Evolutionary conservation across 768 basidiomycete species (phyloP).

Genomic region (Auriscalpium microsporum): DNA sequence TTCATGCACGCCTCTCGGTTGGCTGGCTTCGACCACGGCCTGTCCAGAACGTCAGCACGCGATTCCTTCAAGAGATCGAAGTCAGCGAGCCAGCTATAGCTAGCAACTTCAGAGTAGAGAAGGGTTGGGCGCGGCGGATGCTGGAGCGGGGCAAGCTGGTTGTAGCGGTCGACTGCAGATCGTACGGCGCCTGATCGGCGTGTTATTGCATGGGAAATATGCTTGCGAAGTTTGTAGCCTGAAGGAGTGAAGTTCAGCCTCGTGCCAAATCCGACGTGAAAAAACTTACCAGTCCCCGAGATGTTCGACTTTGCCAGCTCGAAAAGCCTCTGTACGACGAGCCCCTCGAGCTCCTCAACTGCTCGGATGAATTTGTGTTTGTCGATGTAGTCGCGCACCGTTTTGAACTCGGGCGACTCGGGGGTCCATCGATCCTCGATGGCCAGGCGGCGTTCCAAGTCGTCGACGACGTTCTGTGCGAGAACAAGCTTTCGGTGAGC

Average conservation of each 20-base stretch:
- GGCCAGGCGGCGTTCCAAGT: neutral
- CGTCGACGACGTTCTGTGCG: neutral
- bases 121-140: neutral
- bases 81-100: neutral
- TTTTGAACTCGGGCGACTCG: neutral
- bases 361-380: neutral
- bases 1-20: neutral
- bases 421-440: neutral
- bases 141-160: neutral
- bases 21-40: neutral
- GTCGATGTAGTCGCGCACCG: neutral
- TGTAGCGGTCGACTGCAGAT: neutral
- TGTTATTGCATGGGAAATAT: neutral
- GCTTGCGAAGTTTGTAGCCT: constrained; percentile 1
- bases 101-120: neutral
- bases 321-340: neutral
- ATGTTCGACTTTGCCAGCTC: neutral
- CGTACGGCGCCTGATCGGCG: neutral
- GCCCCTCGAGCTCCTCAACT: neutral
- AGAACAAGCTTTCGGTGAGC: neutral
- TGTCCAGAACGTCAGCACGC: neutral
- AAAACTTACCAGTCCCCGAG: neutral
- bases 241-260: neutral
- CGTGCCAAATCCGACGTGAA: no score
- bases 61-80: neutral